These are phyloP conservation scores for Micromonas pusilla DNA, from an alignment of 139 green algal species.

Conservation along the genomic window DNA sequence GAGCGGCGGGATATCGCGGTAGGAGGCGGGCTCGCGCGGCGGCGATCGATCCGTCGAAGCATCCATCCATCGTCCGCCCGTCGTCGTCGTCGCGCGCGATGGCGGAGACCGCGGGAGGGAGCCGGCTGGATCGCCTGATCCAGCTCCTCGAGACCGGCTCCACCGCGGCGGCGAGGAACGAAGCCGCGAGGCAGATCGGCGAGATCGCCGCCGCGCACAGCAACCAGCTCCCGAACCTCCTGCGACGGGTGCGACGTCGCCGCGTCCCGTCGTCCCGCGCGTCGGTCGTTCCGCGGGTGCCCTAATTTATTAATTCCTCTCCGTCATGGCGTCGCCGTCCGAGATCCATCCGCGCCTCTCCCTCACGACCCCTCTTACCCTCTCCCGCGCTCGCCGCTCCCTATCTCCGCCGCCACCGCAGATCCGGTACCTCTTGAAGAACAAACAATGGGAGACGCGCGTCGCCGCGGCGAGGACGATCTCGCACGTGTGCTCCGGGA, in stretches of 20 bases:
- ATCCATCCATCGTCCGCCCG: no score
- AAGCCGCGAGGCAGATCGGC: conserved; percentile 16
- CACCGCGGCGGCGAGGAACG: background rate
- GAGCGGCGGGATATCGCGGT: no score
- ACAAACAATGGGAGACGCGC: conserved; percentile 17
- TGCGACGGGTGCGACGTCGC: background rate
- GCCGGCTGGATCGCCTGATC: conserved; percentile 6
- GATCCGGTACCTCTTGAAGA: background rate
- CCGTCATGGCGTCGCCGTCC: no score
- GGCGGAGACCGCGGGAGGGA: background rate
- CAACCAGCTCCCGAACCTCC: conserved; percentile 1
- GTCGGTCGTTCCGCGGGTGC: no score
- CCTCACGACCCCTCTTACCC: background rate
- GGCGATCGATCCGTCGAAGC: no score
- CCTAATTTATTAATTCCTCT: background rate
- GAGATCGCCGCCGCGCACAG: background rate
- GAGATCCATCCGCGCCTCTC: no score
- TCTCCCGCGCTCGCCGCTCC: background rate
- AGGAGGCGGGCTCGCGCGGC: no score
- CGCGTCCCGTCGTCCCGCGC: background rate
- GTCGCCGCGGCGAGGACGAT: background rate
- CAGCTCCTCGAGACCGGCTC: conserved; percentile 9
- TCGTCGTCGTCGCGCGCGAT: no score
- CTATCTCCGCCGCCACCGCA: background rate
- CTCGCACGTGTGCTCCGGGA: background rate